Base-by-base conservation (phyloP, 208 protist species). In the Wallacemonas collosoma region DNA sequence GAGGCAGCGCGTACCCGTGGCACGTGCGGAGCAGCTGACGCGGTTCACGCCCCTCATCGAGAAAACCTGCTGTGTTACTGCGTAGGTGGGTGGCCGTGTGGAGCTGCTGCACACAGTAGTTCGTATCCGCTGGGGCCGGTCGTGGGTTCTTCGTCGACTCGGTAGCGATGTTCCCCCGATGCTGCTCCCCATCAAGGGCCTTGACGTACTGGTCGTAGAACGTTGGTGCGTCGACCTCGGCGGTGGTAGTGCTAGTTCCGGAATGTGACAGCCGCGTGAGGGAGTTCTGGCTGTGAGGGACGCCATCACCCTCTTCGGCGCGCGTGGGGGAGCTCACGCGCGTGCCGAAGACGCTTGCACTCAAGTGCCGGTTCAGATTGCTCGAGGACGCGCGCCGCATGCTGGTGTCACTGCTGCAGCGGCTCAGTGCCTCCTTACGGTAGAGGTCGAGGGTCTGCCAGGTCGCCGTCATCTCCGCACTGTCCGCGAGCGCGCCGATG, bases 321-420 rank as follows among this genome's bases (percentile, higher is more conserved):
- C 8, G 8, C 56, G 56, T 3, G 38, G 56, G 43, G 26, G 60
- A 65, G 41, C 39, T 41, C 60, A 65, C 0, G n/a, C 8, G 40
- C 6, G 60, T 12, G n/a, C 60, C 60, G 39, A 51, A 65, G 11
- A 48, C 40, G n/a, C 43, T 35, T 3, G 40, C 14, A n/a, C 41
- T 17, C 6, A 65, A 65, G 9, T 35, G 60, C 6, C 43, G 38
- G 11, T 48, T 45, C 3, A 51, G n/a, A 6, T 35, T 8, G n/a
- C 36, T 44, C 36, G 60, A 65, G 11, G 60, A 44, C 6, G n/a
- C 43, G 6, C 39, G 8, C 4, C 60, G 60, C 3, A 48, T 44
- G 41, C n/a, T 65, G 4, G 60, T 41, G 17, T 65, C 60, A 26
- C 60, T 65, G 60, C 50, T 65, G 60, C 60, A 65, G n/a, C 60